Base-by-base conservation (phyloP, 148 eudicot species). In the Heliamphora exappendiculata region DNA sequence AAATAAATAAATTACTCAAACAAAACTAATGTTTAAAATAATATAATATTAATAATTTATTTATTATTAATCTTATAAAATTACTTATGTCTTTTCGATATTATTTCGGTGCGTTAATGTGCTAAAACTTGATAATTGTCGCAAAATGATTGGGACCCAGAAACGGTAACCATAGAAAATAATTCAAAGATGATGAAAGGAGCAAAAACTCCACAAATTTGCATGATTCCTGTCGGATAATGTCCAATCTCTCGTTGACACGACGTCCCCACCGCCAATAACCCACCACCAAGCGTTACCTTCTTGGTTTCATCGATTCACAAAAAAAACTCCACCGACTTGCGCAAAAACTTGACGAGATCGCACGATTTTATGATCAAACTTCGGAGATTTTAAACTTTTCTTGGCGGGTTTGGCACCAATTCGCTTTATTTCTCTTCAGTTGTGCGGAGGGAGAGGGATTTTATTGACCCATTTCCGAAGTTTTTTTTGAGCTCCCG, bases 401-500 rank as follows among this genome's bases (percentile, higher is more conserved):
- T 70, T 42, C 20, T 77, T 70, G 29, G 67, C 44, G 75, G 58
- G 60, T 59, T 67, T 68, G 24, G 33, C 20, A 37, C 37, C 47
- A 31, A 10, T 70, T 70, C 9, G 19, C 44, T 2, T 24, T 45
- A 33, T 29, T 64, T 44, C 49, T n/a, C 22, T 31, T 4, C 54
- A 20, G 17, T 19, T 31, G 41, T 2, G 22, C 4, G 70, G 1
- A 10, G 33, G 19, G 17, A 33, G 49, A 20, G 7, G 9, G 57
- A 28, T 0, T 55, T 74, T 58, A 36, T 11, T 39, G 10, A 29
- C 45, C 42, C 75, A 29, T 69, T 50, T 20, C 17, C 68, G 0
- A 58, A 37, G 47, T 41, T 58, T 20, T 17, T 58, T 20, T 17
- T 39, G 75, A 34, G 63, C 62, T 72, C 62, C 26, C 45, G 17